phyloP scores from a whole-genome alignment of 768 basidiomycete genomes.

The Terana coerulea region DNA sequence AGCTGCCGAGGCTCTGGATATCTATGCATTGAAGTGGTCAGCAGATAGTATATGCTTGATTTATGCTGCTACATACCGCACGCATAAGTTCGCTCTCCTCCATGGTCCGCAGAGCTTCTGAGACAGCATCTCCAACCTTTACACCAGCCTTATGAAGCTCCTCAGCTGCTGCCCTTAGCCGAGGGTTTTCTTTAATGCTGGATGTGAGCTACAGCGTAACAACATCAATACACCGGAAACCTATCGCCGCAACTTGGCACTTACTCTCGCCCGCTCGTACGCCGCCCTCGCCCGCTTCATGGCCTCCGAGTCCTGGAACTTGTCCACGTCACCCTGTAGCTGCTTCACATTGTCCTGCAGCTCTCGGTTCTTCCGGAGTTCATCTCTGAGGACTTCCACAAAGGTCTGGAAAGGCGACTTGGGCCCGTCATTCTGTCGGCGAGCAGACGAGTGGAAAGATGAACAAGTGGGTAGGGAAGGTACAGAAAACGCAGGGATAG shows the following conservation, averaged over 20 bases:
- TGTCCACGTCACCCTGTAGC: conserved; percentile 95
- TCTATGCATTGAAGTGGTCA: conserved; percentile 41
- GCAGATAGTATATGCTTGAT: not conserved
- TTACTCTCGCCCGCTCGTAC: conserved; percentile 91
- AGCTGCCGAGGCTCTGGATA: conserved; percentile 80
- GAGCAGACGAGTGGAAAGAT: conserved; percentile 63
- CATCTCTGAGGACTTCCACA: conserved; percentile 89
- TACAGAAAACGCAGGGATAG: conserved; percentile 23
- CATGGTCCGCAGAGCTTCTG: conserved; percentile 87
- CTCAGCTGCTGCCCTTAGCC: conserved; percentile 87
- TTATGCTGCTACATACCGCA: conserved; percentile 46
- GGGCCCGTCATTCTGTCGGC: conserved; percentile 55
- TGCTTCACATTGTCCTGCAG: conserved; percentile 97
- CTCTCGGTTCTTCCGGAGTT: conserved; percentile 90
- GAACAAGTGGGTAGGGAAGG: conserved; percentile 11
- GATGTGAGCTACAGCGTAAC: conserved; percentile 63
- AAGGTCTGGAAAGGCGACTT: conserved; percentile 97
- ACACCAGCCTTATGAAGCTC: conserved; percentile 87
- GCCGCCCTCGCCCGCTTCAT: conserved; percentile 89
- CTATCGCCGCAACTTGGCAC: conserved; percentile 24
- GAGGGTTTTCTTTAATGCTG: conserved; percentile 94
- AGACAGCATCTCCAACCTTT: conserved; percentile 91
- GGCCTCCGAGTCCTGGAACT: conserved; percentile 94
- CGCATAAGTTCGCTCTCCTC: conserved; percentile 94
- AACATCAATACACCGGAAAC: not conserved